Conservation (phyloP, 208 protist genomes). For the Naegleria lovaniensis region DNA sequence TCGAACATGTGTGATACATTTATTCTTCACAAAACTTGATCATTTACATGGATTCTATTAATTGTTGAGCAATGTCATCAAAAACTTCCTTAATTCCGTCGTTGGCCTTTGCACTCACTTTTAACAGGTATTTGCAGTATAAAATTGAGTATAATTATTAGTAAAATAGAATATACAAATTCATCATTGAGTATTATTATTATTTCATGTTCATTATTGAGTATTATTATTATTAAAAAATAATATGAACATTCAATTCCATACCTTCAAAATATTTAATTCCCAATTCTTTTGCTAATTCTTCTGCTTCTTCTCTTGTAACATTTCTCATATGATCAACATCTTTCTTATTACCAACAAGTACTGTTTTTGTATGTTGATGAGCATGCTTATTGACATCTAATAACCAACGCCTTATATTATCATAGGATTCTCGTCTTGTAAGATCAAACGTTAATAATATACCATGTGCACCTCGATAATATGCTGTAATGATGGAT, state of each 20-base stretch:
- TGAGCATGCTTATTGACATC: conserved; percentile 1
- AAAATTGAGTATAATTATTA: too few species aligned
- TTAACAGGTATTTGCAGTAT: too few species aligned
- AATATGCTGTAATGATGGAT: conserved; percentile 1
- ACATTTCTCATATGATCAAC: neutral
- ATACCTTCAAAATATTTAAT: neutral
- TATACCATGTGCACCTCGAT: conserved; percentile 8
- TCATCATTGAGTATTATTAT: too few species aligned
- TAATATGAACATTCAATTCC: too few species aligned
- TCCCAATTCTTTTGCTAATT: neutral
- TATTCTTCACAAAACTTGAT: too few species aligned
- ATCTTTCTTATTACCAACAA: conserved; percentile 18
- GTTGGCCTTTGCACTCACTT: neutral
- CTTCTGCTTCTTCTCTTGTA: conserved; percentile 11
- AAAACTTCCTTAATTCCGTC: neutral
- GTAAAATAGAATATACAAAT: too few species aligned
- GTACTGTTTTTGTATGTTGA: neutral
- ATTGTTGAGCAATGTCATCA: neutral
- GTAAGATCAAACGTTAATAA: conserved; percentile 4
- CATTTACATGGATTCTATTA: neutral
- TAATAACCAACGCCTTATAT: neutral
- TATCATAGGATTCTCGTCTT: neutral
- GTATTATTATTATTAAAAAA: too few species aligned
- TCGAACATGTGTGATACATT: too few species aligned
- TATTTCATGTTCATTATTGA: too few species aligned